Conservation (phyloP, 1,139 yeast genomes). For the Eremothecium sinecaudum region DNA sequence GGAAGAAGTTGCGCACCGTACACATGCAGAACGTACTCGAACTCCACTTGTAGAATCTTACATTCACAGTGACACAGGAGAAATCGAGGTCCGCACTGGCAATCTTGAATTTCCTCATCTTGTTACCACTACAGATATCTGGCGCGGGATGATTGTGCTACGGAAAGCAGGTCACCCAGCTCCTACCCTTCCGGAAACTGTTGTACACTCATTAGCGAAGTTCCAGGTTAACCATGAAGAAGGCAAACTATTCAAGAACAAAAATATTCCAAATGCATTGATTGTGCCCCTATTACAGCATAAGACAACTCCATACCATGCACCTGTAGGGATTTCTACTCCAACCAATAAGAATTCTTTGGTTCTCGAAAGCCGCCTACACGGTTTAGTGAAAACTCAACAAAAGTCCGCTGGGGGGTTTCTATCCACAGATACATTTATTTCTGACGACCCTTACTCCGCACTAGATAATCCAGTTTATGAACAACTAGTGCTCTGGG, state of each 20-base stretch:
- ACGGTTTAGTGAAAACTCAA: neutral
- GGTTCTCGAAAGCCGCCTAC: neutral
- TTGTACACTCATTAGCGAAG: constrained; percentile 20
- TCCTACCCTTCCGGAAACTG: constrained; percentile 21
- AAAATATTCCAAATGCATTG: constrained; percentile 16
- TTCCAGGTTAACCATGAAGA: constrained; percentile 16
- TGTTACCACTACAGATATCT: constrained; percentile 17
- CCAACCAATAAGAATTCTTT: too few relatives aligned
- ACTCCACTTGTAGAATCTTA: constrained; percentile 2
- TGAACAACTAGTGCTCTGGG: neutral
- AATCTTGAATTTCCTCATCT: constrained; percentile 16
- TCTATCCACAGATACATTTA: constrained; percentile 12
- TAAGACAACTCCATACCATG: constrained; percentile 7
- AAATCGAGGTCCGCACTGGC: constrained; percentile 4
- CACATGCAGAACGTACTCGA: neutral
- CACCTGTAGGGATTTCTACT: neutral
- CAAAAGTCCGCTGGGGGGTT: too few relatives aligned
- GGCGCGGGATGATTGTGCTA: constrained; percentile 15
- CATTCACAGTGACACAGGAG: constrained; percentile 2
- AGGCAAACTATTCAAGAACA: constrained; percentile 22
- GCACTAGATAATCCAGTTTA: constrained; percentile 16
- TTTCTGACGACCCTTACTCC: constrained; percentile 13
- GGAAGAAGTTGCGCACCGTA: constrained; percentile 1
- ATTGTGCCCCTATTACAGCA: constrained; percentile 15
- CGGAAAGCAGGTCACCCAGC: constrained; percentile 13